Conservation (phyloP, 495 filamentous ascomycete species). For the Neurospora tetraspora region DNA sequence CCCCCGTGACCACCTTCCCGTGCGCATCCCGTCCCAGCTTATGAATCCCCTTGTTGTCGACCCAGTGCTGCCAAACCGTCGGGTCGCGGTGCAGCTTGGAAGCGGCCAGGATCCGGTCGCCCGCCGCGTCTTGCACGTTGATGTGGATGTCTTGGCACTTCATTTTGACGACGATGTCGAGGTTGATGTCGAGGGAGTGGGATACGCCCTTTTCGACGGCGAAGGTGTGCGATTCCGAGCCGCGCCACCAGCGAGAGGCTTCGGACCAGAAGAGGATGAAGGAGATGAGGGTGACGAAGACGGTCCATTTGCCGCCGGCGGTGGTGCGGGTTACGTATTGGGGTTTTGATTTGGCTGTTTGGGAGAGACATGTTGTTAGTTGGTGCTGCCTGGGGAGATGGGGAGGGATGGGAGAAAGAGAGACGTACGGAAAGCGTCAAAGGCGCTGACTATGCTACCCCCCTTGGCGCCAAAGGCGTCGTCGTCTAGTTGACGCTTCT, state of each 20-base stretch:
- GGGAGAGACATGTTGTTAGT: slow-evolving; percentile 17
- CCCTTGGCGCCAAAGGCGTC: slow-evolving; percentile 68
- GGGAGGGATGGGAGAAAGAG: not conserved
- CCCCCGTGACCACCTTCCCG: slow-evolving; percentile 38
- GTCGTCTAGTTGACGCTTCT: slow-evolving; percentile 49
- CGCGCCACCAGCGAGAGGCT: slow-evolving; percentile 69
- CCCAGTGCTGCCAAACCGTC: slow-evolving; percentile 76
- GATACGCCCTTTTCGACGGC: slow-evolving; percentile 87
- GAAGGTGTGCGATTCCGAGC: slow-evolving; percentile 79
- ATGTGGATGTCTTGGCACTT: slow-evolving; percentile 77
- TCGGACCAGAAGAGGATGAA: slow-evolving; percentile 66
- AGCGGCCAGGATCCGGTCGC: slow-evolving; percentile 82
- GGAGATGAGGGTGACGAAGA: slow-evolving; percentile 65
- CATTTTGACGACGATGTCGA: slow-evolving; percentile 92
- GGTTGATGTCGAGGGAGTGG: slow-evolving; percentile 83
- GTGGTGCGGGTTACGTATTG: slow-evolving; percentile 74
- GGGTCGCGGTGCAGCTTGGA: slow-evolving; percentile 61
- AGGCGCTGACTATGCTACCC: slow-evolving; percentile 59
- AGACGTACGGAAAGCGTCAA: slow-evolving; percentile 92
- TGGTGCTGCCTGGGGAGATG: not conserved
- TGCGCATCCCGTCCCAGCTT: slow-evolving; percentile 44
- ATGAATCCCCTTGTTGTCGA: slow-evolving; percentile 59
- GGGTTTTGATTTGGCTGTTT: slow-evolving; percentile 85
- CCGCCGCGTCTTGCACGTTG: slow-evolving; percentile 94
- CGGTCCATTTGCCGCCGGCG: slow-evolving; percentile 87